Evolutionary conservation across 805 yeast species (phyloP).

Genomic region (Wickerhamiella musiphila): DNA sequence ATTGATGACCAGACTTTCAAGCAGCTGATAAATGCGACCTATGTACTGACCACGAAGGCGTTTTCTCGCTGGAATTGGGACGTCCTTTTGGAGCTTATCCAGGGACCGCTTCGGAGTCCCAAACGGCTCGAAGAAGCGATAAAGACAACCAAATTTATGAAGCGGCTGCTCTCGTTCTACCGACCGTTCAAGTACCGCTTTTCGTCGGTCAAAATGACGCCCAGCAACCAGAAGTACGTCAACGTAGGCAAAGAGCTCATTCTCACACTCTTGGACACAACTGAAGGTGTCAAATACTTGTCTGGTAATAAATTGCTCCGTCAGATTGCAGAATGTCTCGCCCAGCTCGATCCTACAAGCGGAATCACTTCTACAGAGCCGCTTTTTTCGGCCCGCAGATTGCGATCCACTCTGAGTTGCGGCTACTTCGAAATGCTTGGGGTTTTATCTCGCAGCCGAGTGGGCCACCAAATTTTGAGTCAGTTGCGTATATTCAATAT

Average conservation of each 20-base stretch:
- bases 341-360: slow-evolving; percentile 65
- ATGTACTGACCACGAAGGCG: slow-evolving; percentile 61
- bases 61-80: slow-evolving; percentile 82
- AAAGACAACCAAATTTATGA: slow-evolving; percentile 68
- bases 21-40: slow-evolving; percentile 45
- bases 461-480: slow-evolving; percentile 54
- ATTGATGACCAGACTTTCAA: slow-evolving; percentile 55
- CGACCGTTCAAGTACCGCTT: slow-evolving; percentile 84
- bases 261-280: slow-evolving; percentile 40
- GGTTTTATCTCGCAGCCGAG: slow-evolving; percentile 36
- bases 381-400: slow-evolving; percentile 40
- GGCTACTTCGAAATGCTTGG: slow-evolving; percentile 77
- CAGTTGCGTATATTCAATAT: slow-evolving; percentile 77
- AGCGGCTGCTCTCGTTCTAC: slow-evolving; percentile 68
- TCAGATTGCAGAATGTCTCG: slow-evolving; percentile 77
- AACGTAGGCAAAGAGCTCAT: slow-evolving; percentile 63
- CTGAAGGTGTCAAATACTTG: slow-evolving; percentile 51
- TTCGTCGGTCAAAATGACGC: slow-evolving; percentile 31
- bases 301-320: slow-evolving; percentile 63
- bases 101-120: slow-evolving; percentile 65
- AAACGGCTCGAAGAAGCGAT: slow-evolving; percentile 60
- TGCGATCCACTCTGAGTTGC: slow-evolving; percentile 45
- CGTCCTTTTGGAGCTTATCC: slow-evolving; percentile 48
- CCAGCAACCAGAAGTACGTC: slow-evolving; percentile 36
- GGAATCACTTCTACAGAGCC: slow-evolving; percentile 63